phyloP scores from a whole-genome alignment of 140 eudicot species.

The Cichorium intybus region DNA sequence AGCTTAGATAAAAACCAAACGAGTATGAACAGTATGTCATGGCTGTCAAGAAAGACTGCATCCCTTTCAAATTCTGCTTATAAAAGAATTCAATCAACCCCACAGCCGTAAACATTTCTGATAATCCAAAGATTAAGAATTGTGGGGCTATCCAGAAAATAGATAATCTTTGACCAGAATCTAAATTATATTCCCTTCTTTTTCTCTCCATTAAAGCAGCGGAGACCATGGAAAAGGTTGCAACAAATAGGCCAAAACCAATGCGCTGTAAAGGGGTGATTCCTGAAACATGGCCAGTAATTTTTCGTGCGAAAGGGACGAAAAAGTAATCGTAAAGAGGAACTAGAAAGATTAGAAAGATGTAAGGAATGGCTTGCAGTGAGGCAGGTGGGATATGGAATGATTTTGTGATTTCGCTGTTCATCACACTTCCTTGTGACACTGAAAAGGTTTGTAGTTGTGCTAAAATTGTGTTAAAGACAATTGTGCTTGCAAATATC shows the following conservation, averaged over 20 bases:
- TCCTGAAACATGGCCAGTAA: conserved; percentile 66
- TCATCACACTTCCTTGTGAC: conserved; percentile 76
- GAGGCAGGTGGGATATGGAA: conserved; percentile 86
- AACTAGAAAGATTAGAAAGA: conserved; percentile 61
- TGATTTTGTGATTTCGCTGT: conserved; percentile 45
- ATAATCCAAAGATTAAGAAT: conserved; percentile 66
- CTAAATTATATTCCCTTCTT: conserved; percentile 40
- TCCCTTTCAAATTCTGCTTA: conserved; percentile 63
- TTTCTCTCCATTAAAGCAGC: conserved; percentile 68
- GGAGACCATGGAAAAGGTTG: conserved; percentile 74
- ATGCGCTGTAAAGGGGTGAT: conserved; percentile 68
- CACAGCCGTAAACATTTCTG: conserved; percentile 89
- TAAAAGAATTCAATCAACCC: conserved; percentile 89
- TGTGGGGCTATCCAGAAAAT: conserved; percentile 84
- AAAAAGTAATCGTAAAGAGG: conserved; percentile 67
- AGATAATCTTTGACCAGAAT: conserved; percentile 31
- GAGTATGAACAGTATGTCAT: conserved; percentile 87
- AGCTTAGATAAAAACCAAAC: conserved; percentile 77
- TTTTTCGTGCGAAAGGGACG: conserved; percentile 54
- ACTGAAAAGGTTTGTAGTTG: conserved; percentile 92
- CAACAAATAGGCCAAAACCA: conserved; percentile 61
- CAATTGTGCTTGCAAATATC: conserved; percentile 70
- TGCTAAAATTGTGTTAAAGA: conserved; percentile 76
- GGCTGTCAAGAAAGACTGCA: conserved; percentile 81
- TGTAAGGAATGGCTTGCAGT: conserved; percentile 85